Percentiles rank a stretch among this genome's conserved stretches.
These are phyloP conservation scores for Aspergillus hortae DNA, from an alignment of 2,329 filamentous ascomycete species.

Conservation along the genomic window DNA sequence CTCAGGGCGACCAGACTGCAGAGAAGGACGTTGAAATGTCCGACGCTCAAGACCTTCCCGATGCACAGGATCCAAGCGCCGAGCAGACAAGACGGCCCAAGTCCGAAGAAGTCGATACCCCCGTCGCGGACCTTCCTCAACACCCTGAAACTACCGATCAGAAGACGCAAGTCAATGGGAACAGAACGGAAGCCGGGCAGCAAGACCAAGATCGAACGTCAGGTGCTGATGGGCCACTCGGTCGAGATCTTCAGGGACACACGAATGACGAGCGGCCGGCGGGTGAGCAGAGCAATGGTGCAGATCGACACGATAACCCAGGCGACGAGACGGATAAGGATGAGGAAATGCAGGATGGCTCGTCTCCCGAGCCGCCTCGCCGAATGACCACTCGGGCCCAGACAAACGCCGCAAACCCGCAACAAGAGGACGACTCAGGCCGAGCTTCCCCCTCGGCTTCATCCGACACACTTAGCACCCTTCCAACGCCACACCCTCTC, in stretches of 20 bases:
- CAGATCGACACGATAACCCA: slow-evolving; percentile 12
- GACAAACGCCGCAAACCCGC: slow-evolving; percentile 33
- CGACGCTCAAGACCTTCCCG: slow-evolving; percentile 18
- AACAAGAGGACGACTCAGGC: slow-evolving; percentile 23
- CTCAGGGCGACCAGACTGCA: slow-evolving; percentile 9
- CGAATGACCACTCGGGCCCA: slow-evolving; percentile 47
- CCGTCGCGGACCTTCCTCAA: slow-evolving; percentile 30
- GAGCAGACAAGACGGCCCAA: slow-evolving; percentile 25
- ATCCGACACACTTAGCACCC: slow-evolving; percentile 27
- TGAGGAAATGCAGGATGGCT: slow-evolving; percentile 31
- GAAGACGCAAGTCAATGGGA: slow-evolving; percentile 13
- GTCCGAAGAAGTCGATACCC: slow-evolving; percentile 34
- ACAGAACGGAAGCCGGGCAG: slow-evolving; percentile 5
- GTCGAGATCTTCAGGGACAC: slow-evolving; percentile 12
- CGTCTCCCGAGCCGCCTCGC: slow-evolving; percentile 39
- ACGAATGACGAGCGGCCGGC: slow-evolving; percentile 10
- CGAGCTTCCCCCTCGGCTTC: slow-evolving; percentile 22
- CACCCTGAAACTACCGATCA: slow-evolving; percentile 23
- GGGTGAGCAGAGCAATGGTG: background rate
- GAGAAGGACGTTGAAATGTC: slow-evolving; percentile 35
- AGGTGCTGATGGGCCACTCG: slow-evolving; percentile 9
- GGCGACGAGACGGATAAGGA: slow-evolving; percentile 26
- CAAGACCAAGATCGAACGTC: slow-evolving; percentile 3
- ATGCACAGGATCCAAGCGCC: slow-evolving; percentile 6
- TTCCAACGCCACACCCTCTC: slow-evolving; percentile 52